Conservation (phyloP, 805 yeast species). For the Ogataea haglerorum region DNA sequence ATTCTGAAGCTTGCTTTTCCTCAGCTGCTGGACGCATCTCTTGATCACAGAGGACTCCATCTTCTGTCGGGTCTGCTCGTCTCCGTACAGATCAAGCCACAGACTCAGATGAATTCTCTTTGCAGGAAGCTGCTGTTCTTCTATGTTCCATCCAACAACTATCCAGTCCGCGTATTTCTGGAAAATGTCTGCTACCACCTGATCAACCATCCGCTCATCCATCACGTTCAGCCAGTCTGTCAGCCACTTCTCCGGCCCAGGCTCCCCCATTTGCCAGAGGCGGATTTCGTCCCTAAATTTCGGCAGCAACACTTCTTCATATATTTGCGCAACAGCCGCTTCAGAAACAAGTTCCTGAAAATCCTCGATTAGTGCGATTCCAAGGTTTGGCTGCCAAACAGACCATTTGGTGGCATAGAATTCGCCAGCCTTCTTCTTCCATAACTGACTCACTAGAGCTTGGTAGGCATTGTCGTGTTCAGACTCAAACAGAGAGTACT, state of each 20-base stretch:
- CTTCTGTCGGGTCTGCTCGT: constrained; percentile 15
- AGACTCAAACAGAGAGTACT: constrained; percentile 1
- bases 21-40: constrained; percentile 44
- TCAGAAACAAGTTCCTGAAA: constrained; percentile 31
- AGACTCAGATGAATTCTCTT: constrained; percentile 22
- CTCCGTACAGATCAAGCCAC: constrained; percentile 35
- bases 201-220: constrained; percentile 16
- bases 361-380: constrained; percentile 38
- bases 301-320: constrained; percentile 35
- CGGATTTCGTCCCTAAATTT: constrained; percentile 33
- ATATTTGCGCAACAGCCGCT: constrained; percentile 27
- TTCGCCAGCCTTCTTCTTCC: constrained; percentile 34
- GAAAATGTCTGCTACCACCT: constrained; percentile 13
- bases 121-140: constrained; percentile 4
- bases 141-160: constrained; percentile 17
- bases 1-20: background rate
- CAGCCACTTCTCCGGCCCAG: constrained; percentile 25
- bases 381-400: constrained; percentile 36
- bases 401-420: constrained; percentile 37
- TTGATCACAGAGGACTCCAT: constrained; percentile 42
- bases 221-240: constrained; percentile 27
- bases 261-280: constrained; percentile 33
- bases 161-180: constrained; percentile 24
- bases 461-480: constrained; percentile 27
- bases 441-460: constrained; percentile 32